Percentiles rank a stretch among this genome's conserved stretches.
Evolutionary conservation across 257 asterid genomes (phyloP).

Genomic region (Galeopsis tetrahit): DNA sequence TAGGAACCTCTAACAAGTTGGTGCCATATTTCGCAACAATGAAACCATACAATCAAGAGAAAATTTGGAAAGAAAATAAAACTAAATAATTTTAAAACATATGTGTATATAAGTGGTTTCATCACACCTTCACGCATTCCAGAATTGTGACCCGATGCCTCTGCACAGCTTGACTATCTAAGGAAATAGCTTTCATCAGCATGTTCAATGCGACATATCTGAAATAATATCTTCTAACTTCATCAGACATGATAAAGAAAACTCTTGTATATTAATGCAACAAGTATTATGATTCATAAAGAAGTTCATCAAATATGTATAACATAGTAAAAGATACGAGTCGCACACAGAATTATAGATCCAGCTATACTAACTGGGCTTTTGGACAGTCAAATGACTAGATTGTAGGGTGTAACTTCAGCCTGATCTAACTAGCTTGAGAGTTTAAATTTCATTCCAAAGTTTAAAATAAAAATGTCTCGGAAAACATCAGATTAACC

Average conservation of each 20-base stretch:
- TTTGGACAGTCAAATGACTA: conserved; percentile 22
- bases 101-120: neutral
- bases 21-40: conserved; percentile 27
- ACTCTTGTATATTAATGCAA: conserved; percentile 7
- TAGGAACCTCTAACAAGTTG: conserved; percentile 18
- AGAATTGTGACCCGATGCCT: conserved; percentile 89
- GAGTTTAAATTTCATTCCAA: neutral
- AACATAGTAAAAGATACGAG: neutral
- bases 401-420: conserved; percentile 1
- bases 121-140: conserved; percentile 87
- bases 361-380: neutral
- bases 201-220: conserved; percentile 95
- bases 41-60: conserved; percentile 19
- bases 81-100: neutral
- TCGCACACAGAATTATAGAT: neutral
- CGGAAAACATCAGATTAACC: neutral
- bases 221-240: conserved; percentile 43
- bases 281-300: conserved; percentile 11
- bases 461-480: conserved; percentile 10
- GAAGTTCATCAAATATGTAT: neutral
- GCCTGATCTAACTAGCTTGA: neutral
- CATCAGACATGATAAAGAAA: conserved; percentile 29
- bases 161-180: conserved; percentile 93
- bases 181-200: conserved; percentile 90
- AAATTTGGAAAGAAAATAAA: conserved; percentile 14